Evolutionary conservation across 1,139 yeast genomes (phyloP), one percentile per base, ranked within the genome.

Genomic region (Meyerozyma smithsonii): DNA sequence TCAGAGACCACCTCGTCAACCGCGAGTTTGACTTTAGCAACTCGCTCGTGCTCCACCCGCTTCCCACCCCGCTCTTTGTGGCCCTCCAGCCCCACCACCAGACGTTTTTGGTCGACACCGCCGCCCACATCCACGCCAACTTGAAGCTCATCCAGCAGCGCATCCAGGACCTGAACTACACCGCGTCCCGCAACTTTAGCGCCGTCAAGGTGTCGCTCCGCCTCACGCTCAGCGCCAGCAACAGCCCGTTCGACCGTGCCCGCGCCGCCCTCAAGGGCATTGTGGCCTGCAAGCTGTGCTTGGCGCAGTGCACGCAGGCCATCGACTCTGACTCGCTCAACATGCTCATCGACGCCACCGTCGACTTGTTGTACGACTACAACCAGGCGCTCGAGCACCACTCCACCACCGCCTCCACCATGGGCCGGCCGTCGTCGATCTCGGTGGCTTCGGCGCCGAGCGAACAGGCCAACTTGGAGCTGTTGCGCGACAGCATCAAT

Each of bases 331-430:
- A 30, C n/a, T 16, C 21, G 20, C 34, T 30, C 21, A 30, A 30
- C 8, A 11, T 11, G 21, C 34, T 42, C 12, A 42, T 51, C 19
- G 48, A 51, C 38, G 44, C 36, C 2, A 46, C 52, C 14, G 47
- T 49, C 21, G 52, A 52, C 33, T 36, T 48, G 32, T 38, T 51
- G 33, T 49, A 45, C 37, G 55, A 51, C 38, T 49, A 47, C 46
- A 48, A 51, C 35, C 40, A 42, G 23, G 44, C 42, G 16, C 40
- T 43, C 8, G 51, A 46, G 16, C 42, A 46, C 32, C 17, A 33
- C 10, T 12, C 16, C 16, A 20, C 24, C 19, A 20, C 24, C 12
- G 36, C 36, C 3, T 12, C 16, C 17, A 15, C 26, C 5, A 8
- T 16, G 12, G 19, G 26, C 4, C 11, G 36, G 7, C 8, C 36